These are phyloP conservation scores for Capniomyces stellatus DNA, from an alignment of 371 early-diverging fungal genomes.

Conservation along the genomic window DNA sequence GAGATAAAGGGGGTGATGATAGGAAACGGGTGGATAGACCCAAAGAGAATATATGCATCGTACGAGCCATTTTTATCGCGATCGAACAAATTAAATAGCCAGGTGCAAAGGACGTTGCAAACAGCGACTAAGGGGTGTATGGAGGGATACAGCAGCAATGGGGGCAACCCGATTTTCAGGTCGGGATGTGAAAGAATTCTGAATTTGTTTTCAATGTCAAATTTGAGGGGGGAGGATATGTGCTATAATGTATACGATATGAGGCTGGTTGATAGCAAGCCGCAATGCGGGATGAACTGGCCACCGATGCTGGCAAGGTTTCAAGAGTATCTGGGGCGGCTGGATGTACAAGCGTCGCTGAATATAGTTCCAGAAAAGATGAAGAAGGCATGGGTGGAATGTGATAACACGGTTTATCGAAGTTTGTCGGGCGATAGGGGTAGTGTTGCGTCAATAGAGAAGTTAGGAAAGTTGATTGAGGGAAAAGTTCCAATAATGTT, in stretches of 20 bases:
- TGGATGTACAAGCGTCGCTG: slow-evolving; percentile 24
- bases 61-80: slow-evolving; percentile 12
- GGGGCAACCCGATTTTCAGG: slow-evolving; percentile 10
- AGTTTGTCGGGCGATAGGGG: slow-evolving; percentile 8
- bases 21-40: slow-evolving; percentile 28
- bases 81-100: neutral
- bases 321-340: slow-evolving; percentile 16
- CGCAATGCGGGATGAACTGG: slow-evolving; percentile 29
- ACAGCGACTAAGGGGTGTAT: slow-evolving; percentile 11
- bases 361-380: slow-evolving; percentile 10
- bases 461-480: slow-evolving; percentile 14
- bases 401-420: slow-evolving; percentile 10
- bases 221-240: slow-evolving; percentile 8
- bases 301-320: slow-evolving; percentile 16
- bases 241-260: slow-evolving; percentile 26
- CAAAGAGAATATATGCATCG: slow-evolving; percentile 20
- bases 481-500: slow-evolving; percentile 16
- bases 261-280: slow-evolving; percentile 18
- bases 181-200: slow-evolving; percentile 17
- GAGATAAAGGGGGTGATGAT: slow-evolving; percentile 23
- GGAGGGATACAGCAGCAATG: slow-evolving; percentile 6
- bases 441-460: slow-evolving; percentile 10
- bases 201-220: slow-evolving; percentile 5
- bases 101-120: slow-evolving; percentile 7
- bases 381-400: slow-evolving; percentile 13